A percentile compares a stretch with the other conserved stretches of the same genome.
Conservation (phyloP, 2,329 filamentous ascomycete species). For the Fusarium compactum region DNA sequence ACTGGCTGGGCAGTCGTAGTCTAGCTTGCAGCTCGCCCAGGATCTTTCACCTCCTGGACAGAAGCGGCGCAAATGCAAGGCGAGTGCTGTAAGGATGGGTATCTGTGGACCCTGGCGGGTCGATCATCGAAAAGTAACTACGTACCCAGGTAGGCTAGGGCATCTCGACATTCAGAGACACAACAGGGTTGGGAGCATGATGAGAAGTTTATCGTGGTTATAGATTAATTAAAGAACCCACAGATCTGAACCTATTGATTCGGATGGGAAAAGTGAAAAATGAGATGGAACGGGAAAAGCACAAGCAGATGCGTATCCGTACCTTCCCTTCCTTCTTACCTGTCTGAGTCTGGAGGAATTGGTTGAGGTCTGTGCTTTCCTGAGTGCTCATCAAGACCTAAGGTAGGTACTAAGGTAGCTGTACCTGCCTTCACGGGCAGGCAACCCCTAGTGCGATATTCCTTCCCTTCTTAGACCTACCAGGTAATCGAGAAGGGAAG, state of each 20-base stretch:
- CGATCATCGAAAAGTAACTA: conserved; percentile 13
- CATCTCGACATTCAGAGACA: conserved; percentile 7
- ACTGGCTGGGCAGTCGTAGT: not conserved
- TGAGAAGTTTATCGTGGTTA: conserved; percentile 2
- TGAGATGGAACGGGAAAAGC: not conserved
- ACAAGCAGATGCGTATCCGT: not conserved
- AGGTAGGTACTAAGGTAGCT: not conserved
- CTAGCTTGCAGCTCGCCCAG: not conserved
- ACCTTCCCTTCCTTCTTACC: not conserved
- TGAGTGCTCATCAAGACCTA: not conserved
- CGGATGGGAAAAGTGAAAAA: not conserved
- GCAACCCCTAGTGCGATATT: not conserved
- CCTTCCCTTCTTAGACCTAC: not conserved
- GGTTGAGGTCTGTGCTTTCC: conserved; percentile 9
- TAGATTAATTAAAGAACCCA: not conserved
- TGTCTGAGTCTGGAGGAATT: not conserved
- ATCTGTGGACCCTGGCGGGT: conserved; percentile 22
- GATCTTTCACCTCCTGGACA: conserved; percentile 9
- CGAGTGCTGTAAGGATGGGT: conserved; percentile 16
- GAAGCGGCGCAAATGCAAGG: conserved; percentile 3
- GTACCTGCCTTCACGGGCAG: not conserved
- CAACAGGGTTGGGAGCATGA: not conserved
- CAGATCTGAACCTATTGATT: not conserved
- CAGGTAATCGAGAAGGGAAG: not conserved
- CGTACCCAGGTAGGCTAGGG: not conserved